Base-by-base conservation (phyloP, 2,329 filamentous ascomycete species). In the Albifimbria verrucaria region DNA sequence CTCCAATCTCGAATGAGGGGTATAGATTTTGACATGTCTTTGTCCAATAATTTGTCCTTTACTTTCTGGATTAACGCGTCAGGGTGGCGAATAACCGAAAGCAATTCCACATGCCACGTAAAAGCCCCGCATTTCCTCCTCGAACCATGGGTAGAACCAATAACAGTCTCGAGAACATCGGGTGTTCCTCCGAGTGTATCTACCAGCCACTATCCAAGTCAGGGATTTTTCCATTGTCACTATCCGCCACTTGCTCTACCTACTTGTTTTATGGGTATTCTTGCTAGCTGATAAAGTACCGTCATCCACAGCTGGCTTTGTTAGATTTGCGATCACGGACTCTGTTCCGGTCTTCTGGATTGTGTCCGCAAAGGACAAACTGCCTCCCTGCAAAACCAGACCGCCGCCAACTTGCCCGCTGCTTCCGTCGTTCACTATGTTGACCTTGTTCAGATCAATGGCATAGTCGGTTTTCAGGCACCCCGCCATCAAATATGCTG, bases 401-500 rank as follows among this genome's bases (percentile, higher is more conserved):
- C 26, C 26, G 26, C 26, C 26, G 26, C 26, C 26, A 32, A 32
- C 15, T 32, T 32, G 26, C 26, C 26, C 75, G 32, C 68, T 89
- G 52, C 69, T 78, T 32, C 9, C 26, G 26, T 32, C 9, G 26
- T 15, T 32, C 26, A 32, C 7, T 32, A 32, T 32, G 26, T 32
- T 32, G 26, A 15, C 26, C 26, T 32, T 15, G 26, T 32, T 15
- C 26, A 32, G 15, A 32, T 9, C 26, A 32, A 32, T 32, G 26
- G 26, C 26, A 32, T 9, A 32, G 26, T 32, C 26, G 26, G 26
- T 32, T 32, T 32, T 32, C 26, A 32, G 26, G 15, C 26, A 32
- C 7, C 26, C 26, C 26, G 26, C 26, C 26, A 32, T 32, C 26
- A 32, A 32, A 32, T 32, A 32, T 32, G 26, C 26, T 32, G 26